Evolutionary conservation across 2,329 filamentous ascomycete species (phyloP), one percentile per base, ranked within the genome.

Genomic region (Pseudocercospora cruenta): DNA sequence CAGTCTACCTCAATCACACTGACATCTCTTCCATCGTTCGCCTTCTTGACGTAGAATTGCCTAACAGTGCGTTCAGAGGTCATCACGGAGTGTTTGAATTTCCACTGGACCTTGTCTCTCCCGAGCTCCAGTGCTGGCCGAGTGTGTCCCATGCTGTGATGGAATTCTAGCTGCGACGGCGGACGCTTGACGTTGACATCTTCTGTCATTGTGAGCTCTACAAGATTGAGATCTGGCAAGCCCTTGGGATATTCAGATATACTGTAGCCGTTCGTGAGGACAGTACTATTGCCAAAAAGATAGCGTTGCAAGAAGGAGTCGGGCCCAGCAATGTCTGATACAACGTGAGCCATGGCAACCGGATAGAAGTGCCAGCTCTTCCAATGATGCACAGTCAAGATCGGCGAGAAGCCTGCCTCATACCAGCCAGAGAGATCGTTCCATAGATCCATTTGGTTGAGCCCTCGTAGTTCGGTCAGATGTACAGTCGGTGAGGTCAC

Each of bases 1-100:
- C 73, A 75, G 60, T 75, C 71, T 24, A 75, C 53, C 65, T 75
- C 73, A 45, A 75, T 69, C 21, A 75, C 67, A 64, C 70, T 73
- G 24, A 64, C 55, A 9, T 58, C 62, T 8, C 22, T 62, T 9
- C 66, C 54, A 24, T 58, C 65, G 19, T 65, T 55, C 21, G 39
- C 54, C 19, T 58, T 59, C 47, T 71, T 72, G 16, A 72, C 64
- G 54, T 75, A 75, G 60, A 75, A 75, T 55, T 74, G 72, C 60
- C 73, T 68, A 33, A 74, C 73, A 21, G 64, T 68, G 28, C 66
- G 69, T 43, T 70, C 67, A 4, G 43, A 33, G 3, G 60, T 68
- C 64, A 63, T 66, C n/a, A 71, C 67, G 9, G 72, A 67, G 57
- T 72, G 60, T 61, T 66, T 58, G 28, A 75, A 74, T 33, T 45